Conservation (phyloP, 2,329 filamentous ascomycete species). For the Leptographium lundbergii region DNA sequence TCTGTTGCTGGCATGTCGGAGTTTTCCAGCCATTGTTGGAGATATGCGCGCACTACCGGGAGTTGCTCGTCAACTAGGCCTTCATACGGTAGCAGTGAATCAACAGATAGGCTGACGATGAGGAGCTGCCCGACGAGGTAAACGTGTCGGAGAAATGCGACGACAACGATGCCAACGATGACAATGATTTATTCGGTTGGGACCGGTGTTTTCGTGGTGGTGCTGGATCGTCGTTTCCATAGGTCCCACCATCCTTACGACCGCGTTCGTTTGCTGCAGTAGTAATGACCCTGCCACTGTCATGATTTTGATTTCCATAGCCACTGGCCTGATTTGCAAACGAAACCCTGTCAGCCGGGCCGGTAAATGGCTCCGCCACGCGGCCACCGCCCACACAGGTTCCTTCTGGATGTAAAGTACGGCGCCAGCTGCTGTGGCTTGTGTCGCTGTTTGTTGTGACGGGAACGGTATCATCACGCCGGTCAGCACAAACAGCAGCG, state of each 20-base stretch:
- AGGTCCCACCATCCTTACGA: background rate
- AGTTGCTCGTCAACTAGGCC: conserved; percentile 36
- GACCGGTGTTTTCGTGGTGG: background rate
- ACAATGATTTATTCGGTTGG: background rate
- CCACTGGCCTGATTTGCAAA: conserved; percentile 21
- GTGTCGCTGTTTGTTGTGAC: conserved; percentile 1
- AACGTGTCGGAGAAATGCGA: background rate
- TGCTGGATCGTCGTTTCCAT: background rate
- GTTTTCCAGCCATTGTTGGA: conserved; percentile 35
- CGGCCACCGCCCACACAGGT: conserved; percentile 17
- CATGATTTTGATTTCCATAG: conserved; percentile 12
- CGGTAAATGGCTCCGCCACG: conserved; percentile 13
- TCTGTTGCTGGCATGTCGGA: conserved; percentile 37
- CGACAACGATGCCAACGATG: background rate
- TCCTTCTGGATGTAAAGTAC: too few species aligned
- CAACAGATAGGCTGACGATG: conserved; percentile 28
- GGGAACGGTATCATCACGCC: conserved; percentile 1
- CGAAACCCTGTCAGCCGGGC: conserved; percentile 14
- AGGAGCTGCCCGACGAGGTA: conserved; percentile 6
- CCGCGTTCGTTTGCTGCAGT: background rate
- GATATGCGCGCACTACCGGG: conserved; percentile 28
- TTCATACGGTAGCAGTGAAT: conserved; percentile 41
- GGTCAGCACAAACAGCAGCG: background rate
- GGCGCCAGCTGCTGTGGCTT: too few species aligned
- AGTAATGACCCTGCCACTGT: background rate